phyloP scores from a whole-genome alignment of 2,329 filamentous ascomycete genomes.

The Sphaerostilbella broomeana region DNA sequence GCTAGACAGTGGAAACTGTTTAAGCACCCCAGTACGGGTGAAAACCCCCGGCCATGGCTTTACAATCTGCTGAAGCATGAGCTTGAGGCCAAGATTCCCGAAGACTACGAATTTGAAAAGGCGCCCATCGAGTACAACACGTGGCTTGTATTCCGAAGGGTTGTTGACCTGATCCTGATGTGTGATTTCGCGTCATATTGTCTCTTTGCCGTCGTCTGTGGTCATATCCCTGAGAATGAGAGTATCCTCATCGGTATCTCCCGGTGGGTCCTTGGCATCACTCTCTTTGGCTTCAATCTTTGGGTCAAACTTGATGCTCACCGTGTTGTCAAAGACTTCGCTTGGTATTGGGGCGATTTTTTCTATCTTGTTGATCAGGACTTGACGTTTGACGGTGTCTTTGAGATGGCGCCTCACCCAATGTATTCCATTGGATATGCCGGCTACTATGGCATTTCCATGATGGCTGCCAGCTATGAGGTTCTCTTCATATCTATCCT shows the following conservation, averaged over 20 bases:
- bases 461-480: conserved; percentile 97
- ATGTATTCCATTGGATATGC: conserved; percentile 99
- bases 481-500: conserved; percentile 95
- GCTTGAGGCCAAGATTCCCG: conserved; percentile 87
- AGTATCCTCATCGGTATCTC: conserved; percentile 58
- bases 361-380: conserved; percentile 98
- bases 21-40: conserved; percentile 70
- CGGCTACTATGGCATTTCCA: conserved; percentile 95
- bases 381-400: conserved; percentile 95
- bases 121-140: conserved; percentile 98
- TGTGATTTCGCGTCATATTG: conserved; percentile 98
- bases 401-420: conserved; percentile 96
- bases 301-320: conserved; percentile 99
- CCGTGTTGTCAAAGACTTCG: conserved; percentile 96
- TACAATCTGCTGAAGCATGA: conserved; percentile 82
- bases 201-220: conserved; percentile 87
- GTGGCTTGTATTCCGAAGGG: conserved; percentile 90
- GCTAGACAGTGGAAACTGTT: conserved; percentile 81
- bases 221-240: conserved; percentile 67
- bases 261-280: conserved; percentile 73
- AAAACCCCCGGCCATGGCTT: conserved; percentile 74
- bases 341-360: conserved; percentile 99
- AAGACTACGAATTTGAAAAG: conserved; percentile 88
- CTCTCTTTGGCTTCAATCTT: conserved; percentile 84
- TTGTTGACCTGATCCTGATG: conserved; percentile 97